phyloP scores from a whole-genome alignment of 257 asterid species.

The Nemophila menziesii region DNA sequence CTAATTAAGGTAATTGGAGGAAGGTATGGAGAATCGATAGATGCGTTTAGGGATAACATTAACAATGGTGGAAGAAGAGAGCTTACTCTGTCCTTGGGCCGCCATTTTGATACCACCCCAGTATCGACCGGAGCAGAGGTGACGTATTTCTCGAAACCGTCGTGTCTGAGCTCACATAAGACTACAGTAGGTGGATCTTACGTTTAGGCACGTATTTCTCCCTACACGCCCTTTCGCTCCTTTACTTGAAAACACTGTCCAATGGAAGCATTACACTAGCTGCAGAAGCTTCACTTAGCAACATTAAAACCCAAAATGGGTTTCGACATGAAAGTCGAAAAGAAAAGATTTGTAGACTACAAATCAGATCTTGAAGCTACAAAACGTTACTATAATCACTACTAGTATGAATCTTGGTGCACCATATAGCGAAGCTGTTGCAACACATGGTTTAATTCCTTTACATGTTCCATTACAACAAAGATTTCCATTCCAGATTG shows the following conservation, averaged over 20 bases:
- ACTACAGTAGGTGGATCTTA: slow-evolving; percentile 82
- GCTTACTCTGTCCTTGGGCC: slow-evolving; percentile 85
- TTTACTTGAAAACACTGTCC: slow-evolving; percentile 50
- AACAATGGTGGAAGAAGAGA: background rate
- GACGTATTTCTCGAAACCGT: slow-evolving; percentile 66
- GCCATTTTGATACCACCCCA: slow-evolving; percentile 91
- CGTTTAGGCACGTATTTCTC: no score
- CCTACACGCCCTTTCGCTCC: slow-evolving; percentile 55
- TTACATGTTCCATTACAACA: slow-evolving; percentile 89
- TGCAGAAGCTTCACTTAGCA: slow-evolving; percentile 67
- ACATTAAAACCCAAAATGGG: slow-evolving; percentile 52
- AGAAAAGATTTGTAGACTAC: slow-evolving; percentile 35
- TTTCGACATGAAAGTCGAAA: slow-evolving; percentile 65
- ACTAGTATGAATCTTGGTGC: slow-evolving; percentile 88
- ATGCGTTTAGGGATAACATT: no score
- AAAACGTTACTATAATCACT: slow-evolving; percentile 62
- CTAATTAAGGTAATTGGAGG: no score
- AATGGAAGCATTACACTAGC: slow-evolving; percentile 33
- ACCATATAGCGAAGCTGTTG: slow-evolving; percentile 75
- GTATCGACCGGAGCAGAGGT: slow-evolving; percentile 87
- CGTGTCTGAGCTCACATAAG: slow-evolving; percentile 88
- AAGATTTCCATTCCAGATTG: slow-evolving; percentile 85
- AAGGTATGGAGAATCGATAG: no score
- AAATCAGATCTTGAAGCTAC: slow-evolving; percentile 81
- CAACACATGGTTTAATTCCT: slow-evolving; percentile 74